phyloP scores from a whole-genome alignment of 176 grass and related monocot genomes.

The Melocanna baccifera region DNA sequence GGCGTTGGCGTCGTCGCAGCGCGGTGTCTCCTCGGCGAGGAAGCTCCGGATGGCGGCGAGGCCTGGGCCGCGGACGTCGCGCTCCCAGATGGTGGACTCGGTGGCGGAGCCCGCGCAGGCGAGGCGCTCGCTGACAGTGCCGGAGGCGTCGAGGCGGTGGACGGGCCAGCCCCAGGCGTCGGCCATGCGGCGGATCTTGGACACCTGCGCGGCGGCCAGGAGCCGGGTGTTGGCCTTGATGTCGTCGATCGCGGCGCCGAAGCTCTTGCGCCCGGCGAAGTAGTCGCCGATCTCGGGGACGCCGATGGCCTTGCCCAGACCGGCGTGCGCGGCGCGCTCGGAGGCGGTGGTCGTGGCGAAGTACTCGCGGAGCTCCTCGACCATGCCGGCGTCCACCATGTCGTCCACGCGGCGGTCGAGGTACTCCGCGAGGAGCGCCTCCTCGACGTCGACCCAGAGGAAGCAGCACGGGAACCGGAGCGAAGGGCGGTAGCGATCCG shows the following conservation, averaged over 20 bases:
- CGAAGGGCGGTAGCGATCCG: not conserved
- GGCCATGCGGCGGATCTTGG: slow-evolving; percentile 63
- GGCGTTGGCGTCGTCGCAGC: not conserved
- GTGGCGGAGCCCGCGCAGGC: not conserved
- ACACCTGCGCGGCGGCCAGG: slow-evolving; percentile 57
- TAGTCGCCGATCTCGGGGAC: slow-evolving; percentile 62
- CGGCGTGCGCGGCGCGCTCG: slow-evolving; percentile 33
- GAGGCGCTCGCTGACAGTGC: slow-evolving; percentile 41
- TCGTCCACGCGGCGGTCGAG: slow-evolving; percentile 77
- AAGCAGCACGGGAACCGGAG: slow-evolving; percentile 58
- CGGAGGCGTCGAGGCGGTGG: slow-evolving; percentile 55
- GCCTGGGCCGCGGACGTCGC: slow-evolving; percentile 48
- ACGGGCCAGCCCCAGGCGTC: slow-evolving; percentile 55
- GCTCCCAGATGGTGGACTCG: slow-evolving; percentile 47
- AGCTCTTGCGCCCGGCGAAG: slow-evolving; percentile 7
- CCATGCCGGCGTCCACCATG: slow-evolving; percentile 64
- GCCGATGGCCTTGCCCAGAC: slow-evolving; percentile 75
- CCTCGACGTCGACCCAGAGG: slow-evolving; percentile 72
- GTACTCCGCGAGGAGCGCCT: slow-evolving; percentile 39
- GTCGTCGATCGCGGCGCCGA: slow-evolving; percentile 44
- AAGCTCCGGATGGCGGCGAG: slow-evolving; percentile 53
- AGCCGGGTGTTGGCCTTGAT: slow-evolving; percentile 63
- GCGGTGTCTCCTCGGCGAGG: not conserved
- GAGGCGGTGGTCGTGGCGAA: slow-evolving; percentile 29
- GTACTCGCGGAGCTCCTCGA: slow-evolving; percentile 59